These are phyloP conservation scores for Vigna radiata DNA, from an alignment of 306 rosid species.

Conservation along the genomic window DNA sequence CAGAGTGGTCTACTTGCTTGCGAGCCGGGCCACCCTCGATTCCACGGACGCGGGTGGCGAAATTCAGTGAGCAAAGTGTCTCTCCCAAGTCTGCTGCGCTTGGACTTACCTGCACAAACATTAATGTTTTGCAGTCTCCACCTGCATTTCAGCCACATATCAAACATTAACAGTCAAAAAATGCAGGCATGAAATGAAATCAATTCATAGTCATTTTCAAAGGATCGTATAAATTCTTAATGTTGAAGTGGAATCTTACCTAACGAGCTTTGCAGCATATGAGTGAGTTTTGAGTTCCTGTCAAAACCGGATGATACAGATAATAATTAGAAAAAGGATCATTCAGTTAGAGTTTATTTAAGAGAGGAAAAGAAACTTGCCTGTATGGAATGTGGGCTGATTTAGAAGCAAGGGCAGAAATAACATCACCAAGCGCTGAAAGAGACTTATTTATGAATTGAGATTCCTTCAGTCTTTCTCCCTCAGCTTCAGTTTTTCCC, in stretches of 20 bases:
- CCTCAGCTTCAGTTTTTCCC: constrained; percentile 96
- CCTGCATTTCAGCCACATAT: constrained; percentile 64
- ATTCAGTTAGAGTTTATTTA: not conserved
- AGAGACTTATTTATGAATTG: constrained; percentile 96
- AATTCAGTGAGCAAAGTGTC: constrained; percentile 90
- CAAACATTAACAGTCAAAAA: constrained; percentile 38
- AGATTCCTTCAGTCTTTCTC: constrained; percentile 97
- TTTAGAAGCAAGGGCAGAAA: constrained; percentile 93
- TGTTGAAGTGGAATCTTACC: constrained; percentile 58
- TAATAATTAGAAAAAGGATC: constrained; percentile 34
- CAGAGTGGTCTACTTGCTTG: constrained; percentile 80
- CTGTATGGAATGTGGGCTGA: constrained; percentile 91
- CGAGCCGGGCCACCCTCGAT: constrained; percentile 93
- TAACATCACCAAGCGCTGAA: constrained; percentile 96
- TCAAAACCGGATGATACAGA: constrained; percentile 41
- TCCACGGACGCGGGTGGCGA: constrained; percentile 93
- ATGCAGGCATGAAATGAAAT: not conserved
- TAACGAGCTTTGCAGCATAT: constrained; percentile 93
- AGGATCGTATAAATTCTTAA: constrained; percentile 17
- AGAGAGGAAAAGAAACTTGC: constrained; percentile 49
- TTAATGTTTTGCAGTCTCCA: constrained; percentile 96
- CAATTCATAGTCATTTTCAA: constrained; percentile 18
- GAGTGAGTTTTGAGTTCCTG: constrained; percentile 98
- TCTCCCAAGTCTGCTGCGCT: constrained; percentile 83
- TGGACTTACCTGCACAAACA: constrained; percentile 97